Evolutionary conservation across 2,329 filamentous ascomycete genomes (phyloP).

Genomic region (Colletotrichum spaethianum): DNA sequence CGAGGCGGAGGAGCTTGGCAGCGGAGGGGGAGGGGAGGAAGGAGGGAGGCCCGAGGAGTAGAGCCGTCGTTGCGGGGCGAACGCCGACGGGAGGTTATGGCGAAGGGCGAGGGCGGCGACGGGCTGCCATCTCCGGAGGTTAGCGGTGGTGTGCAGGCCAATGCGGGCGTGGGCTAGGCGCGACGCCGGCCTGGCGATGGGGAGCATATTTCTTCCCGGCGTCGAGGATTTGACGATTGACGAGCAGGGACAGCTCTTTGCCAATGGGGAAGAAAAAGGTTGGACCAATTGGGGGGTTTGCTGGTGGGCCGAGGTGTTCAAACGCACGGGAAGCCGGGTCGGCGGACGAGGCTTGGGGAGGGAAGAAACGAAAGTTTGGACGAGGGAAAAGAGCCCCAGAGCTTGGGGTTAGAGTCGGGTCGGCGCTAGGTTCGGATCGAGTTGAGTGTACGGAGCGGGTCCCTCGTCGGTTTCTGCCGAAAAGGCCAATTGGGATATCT

Average conservation of each 20-base stretch:
- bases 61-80: constrained; percentile 1
- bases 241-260: not conserved
- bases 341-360: not conserved
- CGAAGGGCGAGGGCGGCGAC: constrained; percentile 4
- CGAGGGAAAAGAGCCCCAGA: not conserved
- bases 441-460: constrained; percentile 14
- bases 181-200: constrained; percentile 36
- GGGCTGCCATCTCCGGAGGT: constrained; percentile 26
- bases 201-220: constrained; percentile 21
- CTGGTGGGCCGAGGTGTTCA: constrained; percentile 6
- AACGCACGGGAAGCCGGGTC: constrained; percentile 22
- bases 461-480: constrained; percentile 32
- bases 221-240: not conserved
- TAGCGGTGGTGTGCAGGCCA: constrained; percentile 24
- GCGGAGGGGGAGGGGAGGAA: constrained; percentile 11
- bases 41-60: constrained; percentile 31
- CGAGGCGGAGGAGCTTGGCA: constrained; percentile 25
- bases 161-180: constrained; percentile 36
- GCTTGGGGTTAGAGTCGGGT: constrained; percentile 4
- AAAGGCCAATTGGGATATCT: constrained; percentile 2
- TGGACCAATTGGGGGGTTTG: not conserved
- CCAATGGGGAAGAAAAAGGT: not conserved
- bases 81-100: not conserved
- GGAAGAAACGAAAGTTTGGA: constrained; percentile 3
- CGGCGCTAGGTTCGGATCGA: constrained; percentile 22